Percentiles rank a stretch among this genome's conserved stretches.
phyloP scores from a whole-genome alignment of 805 yeast species.

The Sporopachydermia lactativora region DNA sequence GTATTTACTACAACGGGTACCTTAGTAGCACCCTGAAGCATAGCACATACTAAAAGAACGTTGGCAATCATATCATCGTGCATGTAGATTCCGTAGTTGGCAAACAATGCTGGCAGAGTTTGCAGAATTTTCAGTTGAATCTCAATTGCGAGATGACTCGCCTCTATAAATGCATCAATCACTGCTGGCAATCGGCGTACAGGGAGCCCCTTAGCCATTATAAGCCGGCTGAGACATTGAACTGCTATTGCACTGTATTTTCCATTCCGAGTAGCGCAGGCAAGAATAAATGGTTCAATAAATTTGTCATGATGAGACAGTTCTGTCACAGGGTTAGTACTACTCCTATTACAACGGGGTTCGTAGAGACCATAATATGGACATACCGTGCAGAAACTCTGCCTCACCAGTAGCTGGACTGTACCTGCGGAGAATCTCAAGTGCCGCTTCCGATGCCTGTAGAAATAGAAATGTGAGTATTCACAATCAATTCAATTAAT shows the following conservation, averaged over 20 bases:
- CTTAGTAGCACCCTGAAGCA: constrained; percentile 54
- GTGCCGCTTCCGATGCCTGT: constrained; percentile 34
- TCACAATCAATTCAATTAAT: constrained; percentile 8
- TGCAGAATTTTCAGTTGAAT: constrained; percentile 81
- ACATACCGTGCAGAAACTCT: constrained; percentile 15
- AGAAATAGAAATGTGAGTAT: constrained; percentile 13
- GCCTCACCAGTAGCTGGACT: constrained; percentile 17
- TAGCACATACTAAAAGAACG: constrained; percentile 54
- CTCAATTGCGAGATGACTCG: constrained; percentile 63
- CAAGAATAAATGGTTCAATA: constrained; percentile 52
- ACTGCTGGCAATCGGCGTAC: constrained; percentile 34
- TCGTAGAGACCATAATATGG: constrained; percentile 9
- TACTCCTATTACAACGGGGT: constrained; percentile 13
- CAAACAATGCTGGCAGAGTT: constrained; percentile 61
- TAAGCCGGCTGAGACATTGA: constrained; percentile 52
- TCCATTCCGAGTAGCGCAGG: constrained; percentile 63
- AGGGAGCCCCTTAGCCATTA: constrained; percentile 41
- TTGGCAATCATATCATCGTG: constrained; percentile 41
- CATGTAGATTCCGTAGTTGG: constrained; percentile 42
- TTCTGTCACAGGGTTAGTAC: constrained; percentile 7
- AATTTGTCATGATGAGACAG: constrained; percentile 37
- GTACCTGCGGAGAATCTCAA: constrained; percentile 28
- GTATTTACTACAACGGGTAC: constrained; percentile 73
- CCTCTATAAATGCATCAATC: constrained; percentile 55
- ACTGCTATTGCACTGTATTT: constrained; percentile 60